Evolutionary conservation across 495 filamentous ascomycete genomes (phyloP), one percentile per base, ranked within the genome.

Genomic region (Rostrohypoxylon terebratum): DNA sequence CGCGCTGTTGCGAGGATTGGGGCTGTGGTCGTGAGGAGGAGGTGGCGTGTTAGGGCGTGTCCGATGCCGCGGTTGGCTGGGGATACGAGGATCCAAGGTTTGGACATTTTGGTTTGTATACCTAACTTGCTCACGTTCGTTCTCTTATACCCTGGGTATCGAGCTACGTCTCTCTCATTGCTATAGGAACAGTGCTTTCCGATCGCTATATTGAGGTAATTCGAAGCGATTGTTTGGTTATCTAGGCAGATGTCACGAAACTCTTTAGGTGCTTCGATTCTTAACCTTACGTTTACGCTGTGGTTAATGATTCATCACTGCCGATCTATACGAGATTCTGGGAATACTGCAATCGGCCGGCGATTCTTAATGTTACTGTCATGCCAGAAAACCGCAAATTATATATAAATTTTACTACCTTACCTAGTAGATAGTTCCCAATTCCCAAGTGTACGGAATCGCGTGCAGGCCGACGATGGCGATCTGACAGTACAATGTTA

Each of bases 41-140:
- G 82, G 38, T 89, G 86, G 4, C 89, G 86, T 4, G 90, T 88
- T 14, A 96, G 81, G 25, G 90, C 88, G 69, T 92, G 85, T 18
- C 92, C 93, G 69, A 96, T 88, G 13, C 93, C 93, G 21, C 91
- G 84, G 10, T 90, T 93, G 10, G 92, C 87, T 0, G 93, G 93
- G 18, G 88, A 86, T 23, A 90, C 69, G 40, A 81, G 63, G 64
- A 81, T 77, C 80, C 80, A 81, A 7, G 78, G 80, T 59, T 78
- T 72, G 16, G 79, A 81, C 78, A 80, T 81, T 38, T 21, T 7
- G 20, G 23, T 6, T 53, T 4, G 31, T 6, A 1, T 3, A 0
- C 11, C 11, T 31, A 4, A 11, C 11, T 31, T 31, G 23, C 11
- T 53, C 45, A 8, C 4, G 7, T 8, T 20, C 21, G 1, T n/a